phyloP scores from a whole-genome alignment of 352 stramenopile species.

The Phytophthora sp. region DNA sequence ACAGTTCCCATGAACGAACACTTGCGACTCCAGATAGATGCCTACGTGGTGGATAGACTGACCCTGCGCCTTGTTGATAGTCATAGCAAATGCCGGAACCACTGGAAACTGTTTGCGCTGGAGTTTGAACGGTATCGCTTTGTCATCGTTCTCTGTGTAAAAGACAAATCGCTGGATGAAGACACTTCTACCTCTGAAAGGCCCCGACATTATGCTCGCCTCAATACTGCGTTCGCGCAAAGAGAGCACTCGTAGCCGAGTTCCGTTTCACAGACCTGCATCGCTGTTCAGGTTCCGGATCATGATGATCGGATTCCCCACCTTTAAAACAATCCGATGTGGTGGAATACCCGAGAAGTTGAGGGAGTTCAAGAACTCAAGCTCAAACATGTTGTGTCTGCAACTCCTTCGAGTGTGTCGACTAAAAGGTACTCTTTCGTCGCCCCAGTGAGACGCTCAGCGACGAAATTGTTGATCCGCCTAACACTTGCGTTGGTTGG shows the following conservation, averaged over 20 bases:
- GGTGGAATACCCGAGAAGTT: neutral
- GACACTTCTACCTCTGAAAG: no score
- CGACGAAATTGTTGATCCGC: neutral
- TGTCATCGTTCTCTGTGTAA: no score
- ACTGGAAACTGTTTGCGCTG: neutral
- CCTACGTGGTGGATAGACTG: neutral
- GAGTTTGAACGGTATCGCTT: neutral
- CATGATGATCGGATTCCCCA: neutral
- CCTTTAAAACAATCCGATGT: neutral
- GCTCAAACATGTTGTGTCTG: conserved; percentile 2
- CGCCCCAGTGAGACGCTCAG: neutral
- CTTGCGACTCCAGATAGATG: neutral
- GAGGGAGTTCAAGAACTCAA: neutral
- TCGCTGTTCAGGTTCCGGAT: neutral
- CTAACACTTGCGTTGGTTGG: neutral
- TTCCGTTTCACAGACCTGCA: neutral
- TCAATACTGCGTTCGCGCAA: neutral
- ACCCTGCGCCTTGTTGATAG: neutral
- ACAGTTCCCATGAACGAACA: neutral
- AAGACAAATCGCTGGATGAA: no score
- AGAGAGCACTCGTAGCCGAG: neutral
- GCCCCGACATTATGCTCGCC: neutral
- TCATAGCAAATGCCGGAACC: neutral
- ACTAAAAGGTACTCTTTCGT: neutral
- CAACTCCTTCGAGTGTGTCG: neutral